A percentile compares a stretch with the other conserved stretches of the same genome.
Conservation (phyloP, 441 rosid genomes). For the Geranium incanum region DNA sequence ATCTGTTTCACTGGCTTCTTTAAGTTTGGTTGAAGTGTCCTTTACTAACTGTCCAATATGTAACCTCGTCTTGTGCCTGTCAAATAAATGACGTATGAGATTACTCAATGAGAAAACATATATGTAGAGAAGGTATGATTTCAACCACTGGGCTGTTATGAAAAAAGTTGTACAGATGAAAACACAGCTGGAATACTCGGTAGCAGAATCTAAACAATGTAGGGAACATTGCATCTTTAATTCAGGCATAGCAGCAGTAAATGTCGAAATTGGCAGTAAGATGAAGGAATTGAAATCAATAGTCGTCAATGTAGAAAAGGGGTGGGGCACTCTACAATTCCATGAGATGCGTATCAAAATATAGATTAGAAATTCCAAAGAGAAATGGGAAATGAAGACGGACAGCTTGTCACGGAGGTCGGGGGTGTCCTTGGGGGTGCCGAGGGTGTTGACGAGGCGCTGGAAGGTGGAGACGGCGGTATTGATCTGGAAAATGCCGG, state of each 20-base stretch:
- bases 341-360: too few species aligned
- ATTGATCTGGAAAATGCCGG: slow-evolving; percentile 73
- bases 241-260: too few species aligned
- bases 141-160: background rate
- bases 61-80: slow-evolving; percentile 55
- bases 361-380: background rate
- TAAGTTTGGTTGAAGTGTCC: slow-evolving; percentile 30
- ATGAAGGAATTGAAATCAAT: too few species aligned
- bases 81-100: background rate
- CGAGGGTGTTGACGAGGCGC: slow-evolving; percentile 53
- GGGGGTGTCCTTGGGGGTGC: slow-evolving; percentile 58
- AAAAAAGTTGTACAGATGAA: too few species aligned
- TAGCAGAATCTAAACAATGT: too few species aligned
- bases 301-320: too few species aligned
- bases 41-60: slow-evolving; percentile 52
- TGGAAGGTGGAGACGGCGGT: slow-evolving; percentile 57
- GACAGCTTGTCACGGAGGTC: slow-evolving; percentile 57
- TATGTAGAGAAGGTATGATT: background rate
- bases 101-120: background rate
- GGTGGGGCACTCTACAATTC: too few species aligned
- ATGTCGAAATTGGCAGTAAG: too few species aligned
- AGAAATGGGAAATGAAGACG: background rate
- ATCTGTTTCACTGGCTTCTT: slow-evolving; percentile 49
- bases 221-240: too few species aligned
- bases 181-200: too few species aligned